These are phyloP conservation scores for Nakazawaea pomicola DNA, from an alignment of 805 yeast genomes.

Conservation along the genomic window DNA sequence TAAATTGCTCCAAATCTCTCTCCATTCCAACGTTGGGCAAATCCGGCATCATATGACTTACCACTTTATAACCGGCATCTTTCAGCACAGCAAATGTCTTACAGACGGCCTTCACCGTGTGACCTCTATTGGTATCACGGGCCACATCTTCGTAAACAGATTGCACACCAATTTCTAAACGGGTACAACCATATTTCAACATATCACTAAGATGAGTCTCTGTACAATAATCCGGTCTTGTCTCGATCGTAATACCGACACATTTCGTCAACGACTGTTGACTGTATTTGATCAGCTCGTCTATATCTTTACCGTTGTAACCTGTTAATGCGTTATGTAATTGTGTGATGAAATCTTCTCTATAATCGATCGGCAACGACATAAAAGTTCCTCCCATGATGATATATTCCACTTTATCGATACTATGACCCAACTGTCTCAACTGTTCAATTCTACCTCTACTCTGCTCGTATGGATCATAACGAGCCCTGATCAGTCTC, in stretches of 20 bases:
- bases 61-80: constrained; percentile 97
- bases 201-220: constrained; percentile 92
- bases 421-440: constrained; percentile 91
- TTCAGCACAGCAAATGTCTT: constrained; percentile 95
- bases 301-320: constrained; percentile 77
- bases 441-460: constrained; percentile 96
- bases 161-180: constrained; percentile 96
- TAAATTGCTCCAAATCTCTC: constrained; percentile 91
- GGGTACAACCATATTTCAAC: constrained; percentile 94
- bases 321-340: constrained; percentile 95
- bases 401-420: constrained; percentile 95
- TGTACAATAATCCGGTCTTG: constrained; percentile 97
- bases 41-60: constrained; percentile 99
- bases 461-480: constrained; percentile 98
- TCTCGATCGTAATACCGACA: constrained; percentile 97
- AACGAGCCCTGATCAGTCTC: constrained; percentile 98
- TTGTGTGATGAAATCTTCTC: constrained; percentile 85
- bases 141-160: constrained; percentile 98
- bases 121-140: constrained; percentile 96
- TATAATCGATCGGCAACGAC: constrained; percentile 85
- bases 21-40: constrained; percentile 98
- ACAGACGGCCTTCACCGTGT: constrained; percentile 92
- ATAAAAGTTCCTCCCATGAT: constrained; percentile 99
- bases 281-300: constrained; percentile 85
- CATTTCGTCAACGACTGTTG: constrained; percentile 95